Evolutionary conservation across 2,329 filamentous ascomycete species (phyloP).

Genomic region (Talaromyces rugulosus): DNA sequence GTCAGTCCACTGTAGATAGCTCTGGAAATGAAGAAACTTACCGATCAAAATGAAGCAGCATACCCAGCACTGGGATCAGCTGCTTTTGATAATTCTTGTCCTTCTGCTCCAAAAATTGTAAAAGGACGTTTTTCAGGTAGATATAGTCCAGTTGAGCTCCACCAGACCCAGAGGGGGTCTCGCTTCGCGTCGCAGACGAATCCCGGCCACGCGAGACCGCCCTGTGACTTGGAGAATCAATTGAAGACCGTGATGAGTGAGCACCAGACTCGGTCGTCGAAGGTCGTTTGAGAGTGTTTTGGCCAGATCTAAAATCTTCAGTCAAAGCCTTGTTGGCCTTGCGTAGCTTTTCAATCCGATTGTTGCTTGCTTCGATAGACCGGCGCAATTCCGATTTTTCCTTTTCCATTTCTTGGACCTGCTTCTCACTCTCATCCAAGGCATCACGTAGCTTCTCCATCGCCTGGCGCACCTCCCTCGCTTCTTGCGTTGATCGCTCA

Average conservation of each 20-base stretch:
- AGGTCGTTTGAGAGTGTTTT: conserved; percentile 34
- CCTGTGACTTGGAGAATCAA: conserved; percentile 49
- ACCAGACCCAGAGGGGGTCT: conserved; percentile 32
- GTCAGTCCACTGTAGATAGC: not conserved
- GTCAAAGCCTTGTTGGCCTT: conserved; percentile 61
- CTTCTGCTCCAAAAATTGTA: conserved; percentile 63
- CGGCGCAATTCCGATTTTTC: conserved; percentile 72
- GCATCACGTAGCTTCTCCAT: conserved; percentile 74
- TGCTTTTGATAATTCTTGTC: conserved; percentile 66
- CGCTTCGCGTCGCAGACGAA: conserved; percentile 28
- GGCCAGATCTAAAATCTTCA: conserved; percentile 53
- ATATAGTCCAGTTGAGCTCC: conserved; percentile 52
- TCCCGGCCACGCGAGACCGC: conserved; percentile 31
- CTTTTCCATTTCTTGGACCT: conserved; percentile 77
- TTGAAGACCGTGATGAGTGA: conserved; percentile 55
- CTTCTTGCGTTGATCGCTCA: conserved; percentile 66
- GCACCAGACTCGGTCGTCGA: conserved; percentile 37
- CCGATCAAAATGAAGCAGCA: conserved; percentile 64
- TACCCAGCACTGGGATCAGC: conserved; percentile 61
- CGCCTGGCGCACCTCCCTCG: conserved; percentile 68
- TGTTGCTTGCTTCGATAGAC: conserved; percentile 71
- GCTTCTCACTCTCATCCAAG: conserved; percentile 81
- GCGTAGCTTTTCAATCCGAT: conserved; percentile 72
- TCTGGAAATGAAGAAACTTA: conserved; percentile 29
- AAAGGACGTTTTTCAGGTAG: conserved; percentile 62